Percentiles rank a stretch among this genome's conserved stretches.
These are phyloP conservation scores for Aureobasidium sp. DNA, from an alignment of 2,329 filamentous ascomycete genomes.

Conservation along the genomic window DNA sequence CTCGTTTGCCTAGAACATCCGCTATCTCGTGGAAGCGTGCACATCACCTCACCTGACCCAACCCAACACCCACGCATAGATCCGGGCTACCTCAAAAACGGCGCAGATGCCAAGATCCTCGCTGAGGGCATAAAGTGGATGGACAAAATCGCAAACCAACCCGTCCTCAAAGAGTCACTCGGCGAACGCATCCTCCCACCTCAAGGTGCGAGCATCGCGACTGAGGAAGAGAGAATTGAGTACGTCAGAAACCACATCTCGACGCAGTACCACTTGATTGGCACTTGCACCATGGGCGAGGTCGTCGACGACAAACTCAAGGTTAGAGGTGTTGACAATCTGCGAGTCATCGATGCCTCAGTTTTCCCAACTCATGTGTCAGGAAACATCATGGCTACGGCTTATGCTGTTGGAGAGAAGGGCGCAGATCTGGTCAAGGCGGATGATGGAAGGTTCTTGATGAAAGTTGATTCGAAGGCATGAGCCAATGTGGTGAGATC, in stretches of 20 bases:
- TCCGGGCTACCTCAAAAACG: slow-evolving; percentile 27
- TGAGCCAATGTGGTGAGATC: neutral
- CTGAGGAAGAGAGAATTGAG: slow-evolving; percentile 23
- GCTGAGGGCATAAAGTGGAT: slow-evolving; percentile 32
- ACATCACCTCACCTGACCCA: slow-evolving; percentile 25
- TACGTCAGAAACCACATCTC: slow-evolving; percentile 25
- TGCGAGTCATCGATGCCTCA: slow-evolving; percentile 27
- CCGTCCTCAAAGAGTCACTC: slow-evolving; percentile 38
- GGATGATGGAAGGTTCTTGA: slow-evolving; percentile 23
- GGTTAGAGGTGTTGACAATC: slow-evolving; percentile 22
- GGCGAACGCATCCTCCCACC: slow-evolving; percentile 29
- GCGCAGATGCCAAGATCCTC: slow-evolving; percentile 27
- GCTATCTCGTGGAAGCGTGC: slow-evolving; percentile 25
- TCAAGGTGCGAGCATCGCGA: slow-evolving; percentile 21
- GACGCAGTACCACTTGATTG: slow-evolving; percentile 35
- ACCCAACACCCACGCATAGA: slow-evolving; percentile 26
- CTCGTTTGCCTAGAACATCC: slow-evolving; percentile 26
- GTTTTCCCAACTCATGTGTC: slow-evolving; percentile 28
- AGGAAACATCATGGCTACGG: slow-evolving; percentile 22
- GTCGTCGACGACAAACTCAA: slow-evolving; percentile 23
- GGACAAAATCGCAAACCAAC: slow-evolving; percentile 37
- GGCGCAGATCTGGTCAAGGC: slow-evolving; percentile 29
- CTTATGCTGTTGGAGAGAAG: slow-evolving; percentile 32
- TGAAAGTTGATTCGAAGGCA: slow-evolving; percentile 15
- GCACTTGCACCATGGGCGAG: slow-evolving; percentile 34